Evolutionary conservation across 805 yeast species (phyloP).

Genomic region (Candida palmyrensis): DNA sequence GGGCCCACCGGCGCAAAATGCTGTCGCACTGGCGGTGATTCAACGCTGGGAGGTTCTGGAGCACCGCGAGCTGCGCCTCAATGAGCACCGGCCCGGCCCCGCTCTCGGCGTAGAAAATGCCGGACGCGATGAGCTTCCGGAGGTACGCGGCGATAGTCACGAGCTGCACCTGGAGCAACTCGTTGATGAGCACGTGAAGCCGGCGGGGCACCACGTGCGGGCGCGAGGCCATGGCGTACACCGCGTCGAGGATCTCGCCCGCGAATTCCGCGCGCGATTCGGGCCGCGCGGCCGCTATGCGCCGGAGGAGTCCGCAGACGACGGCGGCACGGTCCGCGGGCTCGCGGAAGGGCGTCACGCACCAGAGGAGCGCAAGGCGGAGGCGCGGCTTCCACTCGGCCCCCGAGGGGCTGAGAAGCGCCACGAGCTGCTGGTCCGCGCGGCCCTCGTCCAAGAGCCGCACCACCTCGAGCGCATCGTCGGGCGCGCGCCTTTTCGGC

Average conservation of each 20-base stretch:
- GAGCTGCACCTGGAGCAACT: conserved; percentile 45
- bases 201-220: conserved; percentile 14
- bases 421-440: conserved; percentile 24
- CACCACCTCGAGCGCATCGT: not conserved
- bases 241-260: conserved; percentile 34
- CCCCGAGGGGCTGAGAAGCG: conserved; percentile 19
- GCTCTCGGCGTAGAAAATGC: conserved; percentile 60
- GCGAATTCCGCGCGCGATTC: conserved; percentile 38
- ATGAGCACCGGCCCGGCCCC: conserved; percentile 22
- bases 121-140: conserved; percentile 79
- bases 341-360: conserved; percentile 33
- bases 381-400: conserved; percentile 7
- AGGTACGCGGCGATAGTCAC: conserved; percentile 63
- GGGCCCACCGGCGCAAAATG: conserved; percentile 46
- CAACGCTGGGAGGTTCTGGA: conserved; percentile 54
- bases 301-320: conserved; percentile 43
- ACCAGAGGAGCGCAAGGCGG: conserved; percentile 35
- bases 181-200: conserved; percentile 46
- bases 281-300: conserved; percentile 25
- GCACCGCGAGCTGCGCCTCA: conserved; percentile 47
- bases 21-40: conserved; percentile 52
- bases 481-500: not conserved
- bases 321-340: conserved; percentile 26
- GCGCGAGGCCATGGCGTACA: conserved; percentile 24
- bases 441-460: conserved; percentile 30